These are phyloP conservation scores for Fusarium albosuccineum DNA, from an alignment of 2,329 filamentous ascomycete species.

Conservation along the genomic window DNA sequence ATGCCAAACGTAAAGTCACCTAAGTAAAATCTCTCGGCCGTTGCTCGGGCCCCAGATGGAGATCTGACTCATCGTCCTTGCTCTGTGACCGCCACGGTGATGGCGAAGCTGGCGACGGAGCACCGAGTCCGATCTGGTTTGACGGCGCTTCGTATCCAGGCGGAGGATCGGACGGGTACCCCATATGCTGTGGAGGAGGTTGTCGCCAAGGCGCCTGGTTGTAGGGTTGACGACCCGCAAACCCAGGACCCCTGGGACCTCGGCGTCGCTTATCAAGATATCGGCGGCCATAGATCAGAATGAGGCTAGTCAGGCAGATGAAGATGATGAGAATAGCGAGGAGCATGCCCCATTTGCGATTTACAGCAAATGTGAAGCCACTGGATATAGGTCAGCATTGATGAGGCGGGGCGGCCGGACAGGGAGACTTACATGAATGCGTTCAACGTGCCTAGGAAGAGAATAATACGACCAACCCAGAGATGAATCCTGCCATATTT, in stretches of 20 bases:
- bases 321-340: slow-evolving; percentile 63
- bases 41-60: slow-evolving; percentile 49
- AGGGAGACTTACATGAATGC: slow-evolving; percentile 64
- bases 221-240: slow-evolving; percentile 40
- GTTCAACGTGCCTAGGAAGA: slow-evolving; percentile 67
- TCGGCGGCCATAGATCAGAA: slow-evolving; percentile 50
- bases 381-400: slow-evolving; percentile 47
- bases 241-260: slow-evolving; percentile 32
- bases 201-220: slow-evolving; percentile 50
- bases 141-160: slow-evolving; percentile 52
- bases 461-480: slow-evolving; percentile 67
- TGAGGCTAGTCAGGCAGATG: slow-evolving; percentile 55
- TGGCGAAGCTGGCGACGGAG: slow-evolving; percentile 42
- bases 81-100: slow-evolving; percentile 45
- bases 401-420: not conserved
- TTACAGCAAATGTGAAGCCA: slow-evolving; percentile 69
- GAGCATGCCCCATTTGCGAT: slow-evolving; percentile 60
- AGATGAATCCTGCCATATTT: slow-evolving; percentile 67
- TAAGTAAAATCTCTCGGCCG: slow-evolving; percentile 52
- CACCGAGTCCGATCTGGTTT: slow-evolving; percentile 48
- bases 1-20: slow-evolving; percentile 3
- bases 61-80: slow-evolving; percentile 50
- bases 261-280: slow-evolving; percentile 45
- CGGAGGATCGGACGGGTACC: slow-evolving; percentile 46
- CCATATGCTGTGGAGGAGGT: slow-evolving; percentile 35